Conservation (phyloP, 768 basidiomycete species). For the Tubosaeta sp. region DNA sequence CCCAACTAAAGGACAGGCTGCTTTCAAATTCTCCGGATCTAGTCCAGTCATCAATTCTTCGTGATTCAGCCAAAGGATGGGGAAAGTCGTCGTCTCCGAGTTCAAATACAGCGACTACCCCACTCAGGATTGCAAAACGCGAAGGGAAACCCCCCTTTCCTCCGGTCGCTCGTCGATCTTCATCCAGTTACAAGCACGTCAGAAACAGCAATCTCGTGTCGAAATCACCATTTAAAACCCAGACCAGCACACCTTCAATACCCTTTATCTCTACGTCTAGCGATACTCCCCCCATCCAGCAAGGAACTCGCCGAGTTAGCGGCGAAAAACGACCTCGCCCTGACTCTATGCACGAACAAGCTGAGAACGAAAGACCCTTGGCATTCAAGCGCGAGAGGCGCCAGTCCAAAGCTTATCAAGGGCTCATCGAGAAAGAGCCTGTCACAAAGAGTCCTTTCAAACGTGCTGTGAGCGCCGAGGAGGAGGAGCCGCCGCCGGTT, state of each 20-base stretch:
- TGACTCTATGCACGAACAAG: constrained; percentile 63
- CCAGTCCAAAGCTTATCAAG: constrained; percentile 71
- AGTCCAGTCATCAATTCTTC: constrained; percentile 58
- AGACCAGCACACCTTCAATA: constrained; percentile 46
- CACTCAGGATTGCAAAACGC: constrained; percentile 72
- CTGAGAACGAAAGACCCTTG: constrained; percentile 69
- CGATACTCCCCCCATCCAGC: constrained; percentile 8
- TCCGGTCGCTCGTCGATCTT: constrained; percentile 63
- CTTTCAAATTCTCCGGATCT: constrained; percentile 60
- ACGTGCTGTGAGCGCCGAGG: constrained; percentile 22
- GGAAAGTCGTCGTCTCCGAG: constrained; percentile 36
- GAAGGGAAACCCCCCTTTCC: constrained; percentile 45
- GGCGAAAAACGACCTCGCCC: constrained; percentile 78
- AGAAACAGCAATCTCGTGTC: constrained; percentile 75
- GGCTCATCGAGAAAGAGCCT: constrained; percentile 68
- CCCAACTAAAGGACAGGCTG: constrained; percentile 56
- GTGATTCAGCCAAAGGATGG: constrained; percentile 66
- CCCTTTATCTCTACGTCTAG: constrained; percentile 15
- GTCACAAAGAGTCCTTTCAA: constrained; percentile 83
- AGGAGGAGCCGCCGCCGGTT: constrained; percentile 28
- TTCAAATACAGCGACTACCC: constrained; percentile 43
- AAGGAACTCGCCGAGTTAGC: constrained; percentile 49
- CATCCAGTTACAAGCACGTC: constrained; percentile 77
- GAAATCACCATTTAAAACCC: constrained; percentile 81
- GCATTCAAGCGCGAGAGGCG: constrained; percentile 67